These are phyloP conservation scores for Eimeria necatrix DNA, from an alignment of 169 alveolate species.

Conservation along the genomic window DNA sequence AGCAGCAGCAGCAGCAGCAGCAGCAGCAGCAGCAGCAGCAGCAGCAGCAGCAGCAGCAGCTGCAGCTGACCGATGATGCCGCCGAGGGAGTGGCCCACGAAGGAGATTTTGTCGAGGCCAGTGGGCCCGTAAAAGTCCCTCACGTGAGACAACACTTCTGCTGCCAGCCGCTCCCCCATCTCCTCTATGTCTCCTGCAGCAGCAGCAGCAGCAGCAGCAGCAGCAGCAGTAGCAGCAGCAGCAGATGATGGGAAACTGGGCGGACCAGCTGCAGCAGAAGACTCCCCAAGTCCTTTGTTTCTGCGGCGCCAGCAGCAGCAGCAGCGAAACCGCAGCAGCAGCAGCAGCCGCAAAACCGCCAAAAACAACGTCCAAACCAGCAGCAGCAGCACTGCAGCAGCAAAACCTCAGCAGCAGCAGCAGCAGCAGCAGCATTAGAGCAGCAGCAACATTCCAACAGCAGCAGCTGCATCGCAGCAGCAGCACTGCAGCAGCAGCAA, in stretches of 20 bases:
- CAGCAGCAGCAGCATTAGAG: not conserved
- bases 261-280: not conserved
- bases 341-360: not conserved
- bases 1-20: not conserved
- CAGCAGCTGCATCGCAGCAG: no score
- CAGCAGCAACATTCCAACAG: no score
- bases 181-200: conserved; percentile 48
- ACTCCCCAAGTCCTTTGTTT: no score
- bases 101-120: conserved; percentile 87
- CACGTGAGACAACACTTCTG: conserved; percentile 18
- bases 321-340: not conserved
- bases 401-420: conserved; percentile 9
- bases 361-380: not conserved
- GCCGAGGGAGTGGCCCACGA: conserved; percentile 96
- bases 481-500: no score
- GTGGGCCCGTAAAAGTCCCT: not conserved
- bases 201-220: not conserved
- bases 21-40: conserved; percentile 1
- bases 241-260: not conserved
- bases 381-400: no score
- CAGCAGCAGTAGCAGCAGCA: conserved; percentile 3
- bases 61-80: conserved; percentile 88
- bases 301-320: conserved; percentile 26
- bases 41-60: conserved; percentile 10
- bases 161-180: conserved; percentile 69